Conservation (phyloP, 2,329 filamentous ascomycete genomes). For the Colletotrichum cordylinicola region DNA sequence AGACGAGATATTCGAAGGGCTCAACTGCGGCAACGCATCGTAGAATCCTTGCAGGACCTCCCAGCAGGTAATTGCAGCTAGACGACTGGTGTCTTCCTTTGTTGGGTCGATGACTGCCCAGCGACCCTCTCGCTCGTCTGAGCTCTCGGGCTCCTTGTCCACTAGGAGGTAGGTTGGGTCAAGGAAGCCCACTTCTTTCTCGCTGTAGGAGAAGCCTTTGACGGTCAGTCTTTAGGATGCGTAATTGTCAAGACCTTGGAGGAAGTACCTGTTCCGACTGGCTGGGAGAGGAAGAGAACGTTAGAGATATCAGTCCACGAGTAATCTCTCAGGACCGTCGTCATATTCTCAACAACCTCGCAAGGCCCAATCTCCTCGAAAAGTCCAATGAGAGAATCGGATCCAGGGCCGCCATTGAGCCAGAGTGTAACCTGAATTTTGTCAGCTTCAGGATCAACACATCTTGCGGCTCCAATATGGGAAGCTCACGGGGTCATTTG, state of each 20-base stretch:
- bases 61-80: constrained; percentile 3
- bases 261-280: neutral
- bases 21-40: neutral
- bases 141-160: neutral
- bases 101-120: constrained; percentile 1
- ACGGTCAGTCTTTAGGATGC: rapidly evolving
- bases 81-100: neutral
- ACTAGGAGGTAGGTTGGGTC: neutral
- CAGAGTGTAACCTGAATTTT: neutral
- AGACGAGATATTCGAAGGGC: neutral
- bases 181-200: neutral
- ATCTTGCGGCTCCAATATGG: neutral
- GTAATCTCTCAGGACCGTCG: neutral
- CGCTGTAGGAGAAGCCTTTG: constrained; percentile 4
- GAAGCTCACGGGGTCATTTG: neutral
- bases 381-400: neutral
- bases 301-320: neutral
- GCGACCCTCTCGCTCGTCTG: neutral
- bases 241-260: rapidly evolving
- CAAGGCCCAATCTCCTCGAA: neutral
- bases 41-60: constrained; percentile 3
- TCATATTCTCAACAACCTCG: constrained; percentile 1
- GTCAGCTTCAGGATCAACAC: neutral
- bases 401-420: neutral
- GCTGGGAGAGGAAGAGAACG: neutral